These are phyloP conservation scores for Arachis hypogaea DNA, from an alignment of 306 rosid genomes.

Conservation along the genomic window DNA sequence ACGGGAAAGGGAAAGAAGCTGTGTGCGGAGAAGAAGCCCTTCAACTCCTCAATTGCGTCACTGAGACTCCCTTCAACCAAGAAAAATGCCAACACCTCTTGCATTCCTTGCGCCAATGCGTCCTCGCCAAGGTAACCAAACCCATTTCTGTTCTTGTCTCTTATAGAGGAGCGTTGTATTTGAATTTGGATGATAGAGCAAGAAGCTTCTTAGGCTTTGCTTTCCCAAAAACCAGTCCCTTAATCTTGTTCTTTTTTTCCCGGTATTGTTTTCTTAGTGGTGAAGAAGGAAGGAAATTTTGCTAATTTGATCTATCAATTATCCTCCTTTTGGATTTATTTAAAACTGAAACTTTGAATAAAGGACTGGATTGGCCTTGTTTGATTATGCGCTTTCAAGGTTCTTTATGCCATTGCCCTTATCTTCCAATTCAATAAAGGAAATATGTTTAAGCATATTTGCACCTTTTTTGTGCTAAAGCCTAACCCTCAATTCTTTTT, in stretches of 20 bases:
- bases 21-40: slow-evolving; percentile 79
- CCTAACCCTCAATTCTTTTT: not conserved
- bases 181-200: not conserved
- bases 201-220: not conserved
- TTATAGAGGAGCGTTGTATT: not conserved
- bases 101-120: slow-evolving; percentile 72
- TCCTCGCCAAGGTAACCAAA: slow-evolving; percentile 65
- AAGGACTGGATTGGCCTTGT: slow-evolving; percentile 12
- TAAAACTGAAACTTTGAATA: slow-evolving; percentile 9
- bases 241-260: no score
- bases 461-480: not conserved
- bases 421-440: slow-evolving; percentile 13
- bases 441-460: not conserved
- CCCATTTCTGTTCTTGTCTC: not conserved
- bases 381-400: not conserved
- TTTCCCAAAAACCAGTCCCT: slow-evolving; percentile 7
- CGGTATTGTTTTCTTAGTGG: not conserved
- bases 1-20: slow-evolving; percentile 35
- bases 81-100: slow-evolving; percentile 68
- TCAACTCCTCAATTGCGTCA: slow-evolving; percentile 75
- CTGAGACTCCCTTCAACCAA: slow-evolving; percentile 64
- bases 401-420: slow-evolving; percentile 30
- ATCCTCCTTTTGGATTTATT: not conserved
- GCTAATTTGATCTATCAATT: not conserved
- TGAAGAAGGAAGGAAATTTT: slow-evolving; percentile 7